Evolutionary conservation across 2,329 filamentous ascomycete species (phyloP).

Genomic region (Paramyrothecium sp.): DNA sequence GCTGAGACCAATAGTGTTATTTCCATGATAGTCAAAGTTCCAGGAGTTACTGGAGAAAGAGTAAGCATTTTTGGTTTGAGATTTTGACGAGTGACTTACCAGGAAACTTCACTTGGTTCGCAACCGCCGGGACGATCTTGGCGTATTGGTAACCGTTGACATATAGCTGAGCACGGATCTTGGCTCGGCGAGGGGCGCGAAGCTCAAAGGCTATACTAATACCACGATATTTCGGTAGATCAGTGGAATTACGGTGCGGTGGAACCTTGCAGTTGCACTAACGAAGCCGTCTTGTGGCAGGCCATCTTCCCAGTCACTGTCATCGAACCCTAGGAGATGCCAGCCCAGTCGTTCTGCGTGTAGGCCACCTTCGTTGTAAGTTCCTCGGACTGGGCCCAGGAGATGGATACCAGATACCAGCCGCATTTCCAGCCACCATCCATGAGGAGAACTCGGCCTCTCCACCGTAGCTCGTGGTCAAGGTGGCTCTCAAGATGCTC

Average conservation of each 20-base stretch:
- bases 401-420: constrained; percentile 49
- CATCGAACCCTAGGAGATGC: not conserved
- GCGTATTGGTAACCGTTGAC: constrained; percentile 70
- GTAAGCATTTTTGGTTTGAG: not conserved
- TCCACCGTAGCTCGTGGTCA: not conserved
- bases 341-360: not conserved
- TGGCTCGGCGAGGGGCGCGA: not conserved
- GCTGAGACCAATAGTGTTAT: not conserved
- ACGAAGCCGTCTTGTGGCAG: not conserved
- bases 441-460: constrained; percentile 45
- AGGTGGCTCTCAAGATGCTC: not conserved
- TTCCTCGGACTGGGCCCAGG: not conserved
- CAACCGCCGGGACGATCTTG: constrained; percentile 37
- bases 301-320: not conserved
- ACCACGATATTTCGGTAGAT: not conserved
- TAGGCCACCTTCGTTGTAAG: not conserved
- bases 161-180: constrained; percentile 57
- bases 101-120: not conserved
- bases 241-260: not conserved
- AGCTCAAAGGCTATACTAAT: not conserved
- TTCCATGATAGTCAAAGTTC: not conserved
- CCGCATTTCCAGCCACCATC: constrained; percentile 55
- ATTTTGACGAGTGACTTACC: not conserved
- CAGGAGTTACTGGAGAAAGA: not conserved
- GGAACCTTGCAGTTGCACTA: not conserved